phyloP scores from a whole-genome alignment of 2,329 filamentous ascomycete species.

The Diaporthe ilicicola region DNA sequence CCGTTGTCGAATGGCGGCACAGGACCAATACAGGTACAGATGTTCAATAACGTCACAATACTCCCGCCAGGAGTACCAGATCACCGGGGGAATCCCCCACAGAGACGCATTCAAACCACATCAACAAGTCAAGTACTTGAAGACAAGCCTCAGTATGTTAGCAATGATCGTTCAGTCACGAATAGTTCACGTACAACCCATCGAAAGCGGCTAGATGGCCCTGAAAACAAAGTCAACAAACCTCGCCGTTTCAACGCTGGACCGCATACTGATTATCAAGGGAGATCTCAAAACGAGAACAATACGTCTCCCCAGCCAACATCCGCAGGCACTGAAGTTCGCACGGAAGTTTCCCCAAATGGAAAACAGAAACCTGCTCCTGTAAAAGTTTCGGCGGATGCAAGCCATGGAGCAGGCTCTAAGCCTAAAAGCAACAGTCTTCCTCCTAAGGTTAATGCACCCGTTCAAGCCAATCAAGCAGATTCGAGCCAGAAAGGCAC shows the following conservation, averaged over 20 bases:
- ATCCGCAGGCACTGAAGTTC: too few species aligned
- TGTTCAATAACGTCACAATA: background rate
- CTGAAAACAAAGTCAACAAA: background rate
- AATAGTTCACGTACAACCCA: background rate
- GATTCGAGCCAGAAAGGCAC: too few species aligned
- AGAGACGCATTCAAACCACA: too few species aligned
- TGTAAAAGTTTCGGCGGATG: background rate
- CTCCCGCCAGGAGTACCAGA: background rate
- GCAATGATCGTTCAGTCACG: too few species aligned
- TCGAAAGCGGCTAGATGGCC: background rate
- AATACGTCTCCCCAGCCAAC: too few species aligned
- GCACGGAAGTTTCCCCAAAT: too few species aligned
- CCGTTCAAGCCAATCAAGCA: too few species aligned
- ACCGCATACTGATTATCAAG: background rate
- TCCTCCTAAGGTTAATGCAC: too few species aligned
- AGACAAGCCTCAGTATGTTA: background rate
- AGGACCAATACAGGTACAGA: background rate
- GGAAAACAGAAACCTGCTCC: background rate
- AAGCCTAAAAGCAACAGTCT: too few species aligned
- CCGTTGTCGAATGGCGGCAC: too few species aligned
- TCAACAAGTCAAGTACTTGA: background rate
- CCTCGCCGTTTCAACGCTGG: background rate
- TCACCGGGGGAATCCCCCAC: too few species aligned
- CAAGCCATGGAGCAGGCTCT: background rate
- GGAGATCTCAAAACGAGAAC: too few species aligned